Conservation (phyloP, 2,329 filamentous ascomycete species). For the Chalaropsis ovoidea region DNA sequence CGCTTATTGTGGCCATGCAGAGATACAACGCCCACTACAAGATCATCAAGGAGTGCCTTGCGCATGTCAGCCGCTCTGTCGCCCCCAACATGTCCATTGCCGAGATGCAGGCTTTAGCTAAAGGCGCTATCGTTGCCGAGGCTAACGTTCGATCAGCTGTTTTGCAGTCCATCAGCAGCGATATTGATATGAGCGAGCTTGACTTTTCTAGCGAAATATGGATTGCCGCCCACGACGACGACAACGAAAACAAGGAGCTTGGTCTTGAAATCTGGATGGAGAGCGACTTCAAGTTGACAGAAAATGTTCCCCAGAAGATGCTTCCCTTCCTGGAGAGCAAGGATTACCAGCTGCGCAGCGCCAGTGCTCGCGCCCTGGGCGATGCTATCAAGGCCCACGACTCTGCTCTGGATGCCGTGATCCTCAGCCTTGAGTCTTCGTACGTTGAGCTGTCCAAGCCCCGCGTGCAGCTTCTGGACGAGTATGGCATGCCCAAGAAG, state of each 20-base stretch:
- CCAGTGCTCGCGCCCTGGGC: slow-evolving; percentile 71
- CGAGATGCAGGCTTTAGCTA: slow-evolving; percentile 68
- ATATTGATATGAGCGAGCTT: slow-evolving; percentile 82
- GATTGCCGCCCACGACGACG: slow-evolving; percentile 85
- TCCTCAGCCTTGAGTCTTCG: slow-evolving; percentile 55
- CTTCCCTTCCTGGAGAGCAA: slow-evolving; percentile 69
- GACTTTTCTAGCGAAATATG: slow-evolving; percentile 84
- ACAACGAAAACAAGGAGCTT: slow-evolving; percentile 73
- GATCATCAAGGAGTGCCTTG: slow-evolving; percentile 81
- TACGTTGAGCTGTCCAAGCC: slow-evolving; percentile 77
- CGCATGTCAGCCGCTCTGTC: slow-evolving; percentile 74
- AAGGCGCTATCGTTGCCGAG: slow-evolving; percentile 69
- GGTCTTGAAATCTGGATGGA: slow-evolving; percentile 92
- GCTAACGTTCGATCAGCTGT: slow-evolving; percentile 71
- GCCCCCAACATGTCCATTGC: slow-evolving; percentile 64
- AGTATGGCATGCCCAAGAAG: slow-evolving; percentile 90
- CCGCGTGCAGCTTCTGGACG: slow-evolving; percentile 71
- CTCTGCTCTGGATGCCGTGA: slow-evolving; percentile 49
- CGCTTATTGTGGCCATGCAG: slow-evolving; percentile 74
- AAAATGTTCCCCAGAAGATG: slow-evolving; percentile 55
- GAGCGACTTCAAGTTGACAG: slow-evolving; percentile 62
- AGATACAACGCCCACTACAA: slow-evolving; percentile 89
- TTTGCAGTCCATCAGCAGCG: slow-evolving; percentile 79
- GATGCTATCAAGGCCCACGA: slow-evolving; percentile 57
- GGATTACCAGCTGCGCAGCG: slow-evolving; percentile 71